phyloP scores from a whole-genome alignment of 768 basidiomycete species.

The Artomyces pyxidatus region DNA sequence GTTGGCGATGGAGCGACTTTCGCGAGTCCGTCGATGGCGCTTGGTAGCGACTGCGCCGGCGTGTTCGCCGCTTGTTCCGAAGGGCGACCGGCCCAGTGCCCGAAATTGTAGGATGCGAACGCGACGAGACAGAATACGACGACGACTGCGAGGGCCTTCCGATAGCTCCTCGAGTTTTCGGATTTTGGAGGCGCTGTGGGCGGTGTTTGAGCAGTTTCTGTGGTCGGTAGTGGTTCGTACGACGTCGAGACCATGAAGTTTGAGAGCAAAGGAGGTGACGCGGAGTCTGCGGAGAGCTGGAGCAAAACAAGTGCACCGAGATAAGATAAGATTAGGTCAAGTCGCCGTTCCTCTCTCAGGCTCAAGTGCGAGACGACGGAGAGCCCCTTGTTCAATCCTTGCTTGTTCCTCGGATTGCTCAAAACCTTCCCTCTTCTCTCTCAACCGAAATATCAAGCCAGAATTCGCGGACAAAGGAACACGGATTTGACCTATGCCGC shows the following conservation, averaged over 20 bases:
- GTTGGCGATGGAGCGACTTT: background rate
- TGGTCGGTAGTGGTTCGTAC: conserved; percentile 8
- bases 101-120: conserved; percentile 11
- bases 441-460: background rate
- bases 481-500: background rate
- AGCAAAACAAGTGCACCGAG: too few species aligned
- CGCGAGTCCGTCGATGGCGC: background rate
- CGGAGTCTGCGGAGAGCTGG: too few species aligned
- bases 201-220: background rate
- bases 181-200: background rate
- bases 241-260: background rate
- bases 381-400: background rate
- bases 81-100: conserved; percentile 6
- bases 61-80: background rate
- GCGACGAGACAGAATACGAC: conserved; percentile 4
- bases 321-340: too few species aligned
- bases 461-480: background rate
- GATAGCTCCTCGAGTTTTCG: background rate
- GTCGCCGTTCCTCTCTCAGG: background rate
- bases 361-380: background rate
- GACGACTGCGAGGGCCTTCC: conserved; percentile 1
- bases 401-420: background rate
- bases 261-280: background rate
- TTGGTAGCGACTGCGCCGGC: background rate
- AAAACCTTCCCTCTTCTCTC: background rate